Evolutionary conservation across 352 stramenopile species (phyloP).

Genomic region (Phytophthora pseudosyringae): DNA sequence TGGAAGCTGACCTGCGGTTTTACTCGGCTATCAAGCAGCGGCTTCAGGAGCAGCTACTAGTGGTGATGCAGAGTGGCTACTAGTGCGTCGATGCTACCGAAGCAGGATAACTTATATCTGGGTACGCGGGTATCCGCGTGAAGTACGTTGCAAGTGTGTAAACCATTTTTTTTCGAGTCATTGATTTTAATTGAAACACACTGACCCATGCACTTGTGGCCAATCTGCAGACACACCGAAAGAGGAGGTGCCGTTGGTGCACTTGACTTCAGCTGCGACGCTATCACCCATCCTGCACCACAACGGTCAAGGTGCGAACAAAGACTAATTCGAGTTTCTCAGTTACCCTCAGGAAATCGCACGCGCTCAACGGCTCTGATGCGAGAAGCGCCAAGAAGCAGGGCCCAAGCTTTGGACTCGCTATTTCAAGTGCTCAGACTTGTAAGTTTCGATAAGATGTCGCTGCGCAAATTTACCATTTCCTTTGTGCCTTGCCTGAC

Average conservation of each 20-base stretch:
- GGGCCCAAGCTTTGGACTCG: neutral
- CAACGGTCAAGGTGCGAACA: neutral
- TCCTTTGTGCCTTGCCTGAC: conserved; percentile 15
- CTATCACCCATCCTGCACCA: no score
- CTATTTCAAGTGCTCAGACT: conserved; percentile 29
- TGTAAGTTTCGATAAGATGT: conserved; percentile 32
- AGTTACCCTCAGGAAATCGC: neutral
- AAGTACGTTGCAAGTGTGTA: conserved; percentile 21
- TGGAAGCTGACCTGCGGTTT: conserved; percentile 72
- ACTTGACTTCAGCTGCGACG: conserved; percentile 1
- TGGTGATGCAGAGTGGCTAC: conserved; percentile 73
- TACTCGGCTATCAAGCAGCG: conserved; percentile 80
- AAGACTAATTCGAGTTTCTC: conserved; percentile 11
- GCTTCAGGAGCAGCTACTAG: conserved; percentile 72
- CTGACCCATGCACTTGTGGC: neutral
- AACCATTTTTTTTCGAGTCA: conserved; percentile 12
- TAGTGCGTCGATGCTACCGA: conserved; percentile 28
- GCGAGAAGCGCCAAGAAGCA: neutral
- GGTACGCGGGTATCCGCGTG: neutral
- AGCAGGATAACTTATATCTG: conserved; percentile 36
- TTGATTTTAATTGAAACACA: conserved; percentile 1
- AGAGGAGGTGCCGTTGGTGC: no score
- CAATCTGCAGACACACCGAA: neutral
- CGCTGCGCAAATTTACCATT: conserved; percentile 1
- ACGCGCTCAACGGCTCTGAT: conserved; percentile 11